phyloP scores from a whole-genome alignment of 345 rosid genomes.

The Euphorbia pulcherrima region DNA sequence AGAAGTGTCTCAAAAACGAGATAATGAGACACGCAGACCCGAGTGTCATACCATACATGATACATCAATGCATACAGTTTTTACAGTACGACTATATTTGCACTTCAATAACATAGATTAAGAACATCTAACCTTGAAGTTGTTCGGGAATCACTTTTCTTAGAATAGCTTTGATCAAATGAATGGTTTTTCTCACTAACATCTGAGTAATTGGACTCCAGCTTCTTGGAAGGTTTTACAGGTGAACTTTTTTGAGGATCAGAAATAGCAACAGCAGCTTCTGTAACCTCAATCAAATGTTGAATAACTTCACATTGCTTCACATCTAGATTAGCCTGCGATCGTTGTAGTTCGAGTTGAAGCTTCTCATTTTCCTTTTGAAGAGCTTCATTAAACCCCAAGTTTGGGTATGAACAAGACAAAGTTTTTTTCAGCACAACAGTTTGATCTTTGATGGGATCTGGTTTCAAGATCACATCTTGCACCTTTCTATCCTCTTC shows the following conservation, averaged over 20 bases:
- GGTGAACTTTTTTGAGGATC: constrained; percentile 42
- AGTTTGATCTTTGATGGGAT: constrained; percentile 59
- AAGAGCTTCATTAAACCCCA: constrained; percentile 79
- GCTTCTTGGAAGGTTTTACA: constrained; percentile 45
- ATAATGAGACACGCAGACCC: not conserved
- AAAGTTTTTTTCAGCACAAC: constrained; percentile 72
- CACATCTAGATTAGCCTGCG: constrained; percentile 79
- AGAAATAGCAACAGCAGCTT: constrained; percentile 48
- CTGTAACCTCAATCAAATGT: constrained; percentile 78
- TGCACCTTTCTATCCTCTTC: constrained; percentile 92
- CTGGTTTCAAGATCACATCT: constrained; percentile 67
- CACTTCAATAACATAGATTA: not conserved
- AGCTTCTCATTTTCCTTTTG: constrained; percentile 73
- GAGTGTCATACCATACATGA: too few species aligned
- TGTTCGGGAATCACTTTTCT: constrained; percentile 44
- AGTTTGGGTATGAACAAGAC: constrained; percentile 80
- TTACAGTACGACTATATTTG: not conserved
- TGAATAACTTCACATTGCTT: constrained; percentile 84
- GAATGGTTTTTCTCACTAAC: constrained; percentile 43
- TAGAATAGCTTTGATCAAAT: constrained; percentile 40
- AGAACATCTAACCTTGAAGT: constrained; percentile 56
- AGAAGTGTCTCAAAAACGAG: not conserved
- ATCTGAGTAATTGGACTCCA: constrained; percentile 43
- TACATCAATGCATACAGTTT: not conserved
- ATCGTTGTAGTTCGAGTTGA: constrained; percentile 71